Evolutionary conservation across 129 eudicot species (phyloP), one percentile per base, ranked within the genome.

Genomic region (Helichrysum umbraculigerum): DNA sequence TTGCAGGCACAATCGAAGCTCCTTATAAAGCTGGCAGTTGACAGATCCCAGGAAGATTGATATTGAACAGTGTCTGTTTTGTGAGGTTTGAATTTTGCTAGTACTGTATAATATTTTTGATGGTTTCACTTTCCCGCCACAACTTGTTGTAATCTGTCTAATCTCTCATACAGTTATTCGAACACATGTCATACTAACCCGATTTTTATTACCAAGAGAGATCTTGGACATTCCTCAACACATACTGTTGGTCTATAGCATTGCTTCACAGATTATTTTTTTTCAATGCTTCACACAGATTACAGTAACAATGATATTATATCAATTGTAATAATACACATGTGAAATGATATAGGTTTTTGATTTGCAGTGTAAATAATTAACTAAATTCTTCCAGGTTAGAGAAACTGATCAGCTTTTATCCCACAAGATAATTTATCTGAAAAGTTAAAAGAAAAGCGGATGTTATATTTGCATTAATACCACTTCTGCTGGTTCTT

Each of bases 41-140:
- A 73, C 17, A 17, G 35, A 20, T 21, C 25, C 4, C 56, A 20
- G 77, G 66, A 73, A 35, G 59, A 39, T 60, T 3, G 41, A 73
- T 60, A 22, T 73, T 73, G 57, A 73, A 59, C 37, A 19, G 59
- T n/a, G 59, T 73, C 37, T 4, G 41, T 60, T 59, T 39, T 73
- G 42, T 73, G 41, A 73, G 78, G 78, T 73, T 57, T 58, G 66
- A 20, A 56, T 72, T 44, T 54, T 57, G 63, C 41, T 50, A 9
- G 28, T 70, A 70, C 29, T 47, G 9, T 47, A 21, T 70, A 4
- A 22, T n/a, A 4, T 50, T 71, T 52, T 17, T 54, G 33, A 72
- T n/a, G 52, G 12, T 20, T 56, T 20, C 20, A 9, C 11, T 33
- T 72, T 54, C 19, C 19, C 4, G 8, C 51, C 35, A 25, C 28